Evolutionary conservation across 768 basidiomycete species (phyloP).

Genomic region (Kwoniella bestiolae): DNA sequence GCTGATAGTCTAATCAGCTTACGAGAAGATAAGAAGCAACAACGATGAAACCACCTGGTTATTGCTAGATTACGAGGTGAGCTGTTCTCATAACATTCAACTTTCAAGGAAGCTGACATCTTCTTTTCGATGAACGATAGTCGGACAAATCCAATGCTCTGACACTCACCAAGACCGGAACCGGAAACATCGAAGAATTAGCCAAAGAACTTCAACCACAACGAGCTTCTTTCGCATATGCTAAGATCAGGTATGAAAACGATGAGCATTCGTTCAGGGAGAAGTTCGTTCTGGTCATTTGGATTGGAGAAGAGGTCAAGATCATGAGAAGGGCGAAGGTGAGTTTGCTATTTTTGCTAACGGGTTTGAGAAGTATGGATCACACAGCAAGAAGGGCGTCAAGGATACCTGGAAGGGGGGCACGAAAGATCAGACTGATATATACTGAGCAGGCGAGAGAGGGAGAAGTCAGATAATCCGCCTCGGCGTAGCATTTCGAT

Average conservation of each 20-base stretch:
- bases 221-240: slow-evolving; percentile 79
- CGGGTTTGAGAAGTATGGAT: no score
- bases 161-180: slow-evolving; percentile 74
- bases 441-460: no score
- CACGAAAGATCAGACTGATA: no score
- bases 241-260: slow-evolving; percentile 70
- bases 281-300: slow-evolving; percentile 64
- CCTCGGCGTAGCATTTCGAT: not conserved
- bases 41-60: slow-evolving; percentile 89
- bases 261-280: slow-evolving; percentile 64
- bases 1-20: slow-evolving; percentile 63
- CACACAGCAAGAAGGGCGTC: no score
- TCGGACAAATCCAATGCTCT: slow-evolving; percentile 68
- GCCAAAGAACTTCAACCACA: slow-evolving; percentile 69
- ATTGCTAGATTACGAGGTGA: slow-evolving; percentile 82
- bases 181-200: slow-evolving; percentile 78
- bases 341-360: slow-evolving; percentile 9
- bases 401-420: no score
- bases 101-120: not conserved
- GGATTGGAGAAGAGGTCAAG: slow-evolving; percentile 64
- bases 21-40: slow-evolving; percentile 81
- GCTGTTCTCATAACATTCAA: slow-evolving; percentile 26
- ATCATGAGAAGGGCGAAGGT: slow-evolving; percentile 93
- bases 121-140: slow-evolving; percentile 19
- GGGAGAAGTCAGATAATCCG: not conserved